A percentile compares a stretch with the other conserved stretches of the same genome.
Evolutionary conservation across 257 asterid genomes (phyloP).

Genomic region (Solanum tacnaense): DNA sequence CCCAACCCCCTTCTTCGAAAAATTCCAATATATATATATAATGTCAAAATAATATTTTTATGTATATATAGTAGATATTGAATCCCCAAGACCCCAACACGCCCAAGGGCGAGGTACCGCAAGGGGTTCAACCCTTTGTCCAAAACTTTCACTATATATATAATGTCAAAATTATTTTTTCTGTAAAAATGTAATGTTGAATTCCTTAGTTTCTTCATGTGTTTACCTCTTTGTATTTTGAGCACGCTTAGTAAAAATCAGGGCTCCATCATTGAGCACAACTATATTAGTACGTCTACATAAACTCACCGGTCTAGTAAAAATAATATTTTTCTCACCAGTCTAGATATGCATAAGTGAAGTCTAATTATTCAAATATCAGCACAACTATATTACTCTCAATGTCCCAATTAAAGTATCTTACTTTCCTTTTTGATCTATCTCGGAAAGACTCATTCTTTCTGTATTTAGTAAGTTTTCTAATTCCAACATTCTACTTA

Average conservation of each 20-base stretch:
- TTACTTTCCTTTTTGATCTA: background rate
- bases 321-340: conserved; percentile 43
- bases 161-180: no score
- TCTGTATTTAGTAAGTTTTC: background rate
- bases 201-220: background rate
- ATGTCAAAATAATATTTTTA: no score
- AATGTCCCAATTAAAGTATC: background rate
- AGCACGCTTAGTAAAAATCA: background rate
- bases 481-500: background rate
- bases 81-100: no score
- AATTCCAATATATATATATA: no score
- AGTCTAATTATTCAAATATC: background rate
- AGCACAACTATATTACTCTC: background rate
- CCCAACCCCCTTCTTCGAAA: no score
- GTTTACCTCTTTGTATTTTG: background rate
- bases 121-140: no score
- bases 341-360: background rate
- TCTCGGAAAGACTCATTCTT: background rate
- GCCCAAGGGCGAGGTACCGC: no score
- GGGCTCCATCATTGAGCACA: background rate
- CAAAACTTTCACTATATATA: no score
- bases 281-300: background rate
- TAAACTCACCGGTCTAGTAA: conserved; percentile 59
- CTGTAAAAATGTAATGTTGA: no score
- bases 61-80: no score